Evolutionary conservation across 2,329 filamentous ascomycete genomes (phyloP), one percentile per base, ranked within the genome.

Genomic region (Metarhizium brunneum): DNA sequence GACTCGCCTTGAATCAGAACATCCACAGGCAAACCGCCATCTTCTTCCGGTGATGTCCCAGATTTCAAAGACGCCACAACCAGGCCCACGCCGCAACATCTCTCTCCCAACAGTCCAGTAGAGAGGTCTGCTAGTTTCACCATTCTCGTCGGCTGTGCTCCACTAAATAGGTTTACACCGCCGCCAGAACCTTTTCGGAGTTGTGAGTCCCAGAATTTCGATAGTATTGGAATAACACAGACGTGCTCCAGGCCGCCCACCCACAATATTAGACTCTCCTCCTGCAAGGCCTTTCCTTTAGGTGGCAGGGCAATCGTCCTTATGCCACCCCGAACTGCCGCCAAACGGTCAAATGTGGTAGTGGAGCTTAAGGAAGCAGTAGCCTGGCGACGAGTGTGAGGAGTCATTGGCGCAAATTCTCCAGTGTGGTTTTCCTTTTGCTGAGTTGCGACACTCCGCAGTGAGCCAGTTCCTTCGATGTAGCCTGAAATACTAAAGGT

Each of bases 401-500:
- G 83, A 1, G 83, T 85, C 81, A 85, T 83, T 10, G 83, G 83
- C 10, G 80, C 80, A 59, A 85, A 84, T 40, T 82, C 82, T 16
- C 73, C 72, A 1, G 63, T 67, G 8, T 73, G 72, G 48, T 65
- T 63, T 53, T 71, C 69, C 56, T 70, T 73, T 47, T 61, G 64
- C 48, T 70, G 69, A 2, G 63, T 59, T 20, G 66, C 57, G 59
- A 69, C 62, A 65, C 65, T 66, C n/a, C 81, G 77, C 47, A 84
- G 67, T 2, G 79, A 77, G 55, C 77, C 77, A 2, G 80, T 82
- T 20, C 82, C 81, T 58, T 86, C 83, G 1, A 86, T 73, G 54
- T 80, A 82, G 1, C 84, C 84, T 3, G 76, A 78, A 1, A 77
- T 73, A 56, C 75, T 81, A 61, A 85, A 86, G 7, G 74, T 66